Evolutionary conservation across 352 stramenopile genomes (phyloP).

Genomic region (Phytophthora pseudosyringae): DNA sequence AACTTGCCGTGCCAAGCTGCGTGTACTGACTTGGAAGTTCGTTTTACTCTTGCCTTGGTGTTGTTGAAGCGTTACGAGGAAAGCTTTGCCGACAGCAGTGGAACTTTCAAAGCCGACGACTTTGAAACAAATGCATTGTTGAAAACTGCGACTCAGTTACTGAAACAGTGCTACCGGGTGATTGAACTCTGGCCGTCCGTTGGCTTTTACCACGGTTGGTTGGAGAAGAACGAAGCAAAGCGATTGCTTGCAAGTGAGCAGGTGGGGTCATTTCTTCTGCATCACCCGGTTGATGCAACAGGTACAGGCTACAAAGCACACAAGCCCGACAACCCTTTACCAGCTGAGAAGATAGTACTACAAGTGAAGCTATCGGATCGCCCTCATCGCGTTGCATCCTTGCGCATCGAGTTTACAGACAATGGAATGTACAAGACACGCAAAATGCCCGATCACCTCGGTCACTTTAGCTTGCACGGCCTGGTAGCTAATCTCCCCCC

Average conservation of each 20-base stretch:
- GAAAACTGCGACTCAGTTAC: slow-evolving; percentile 22
- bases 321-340: neutral
- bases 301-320: neutral
- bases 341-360: slow-evolving; percentile 28
- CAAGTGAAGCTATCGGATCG: slow-evolving; percentile 53
- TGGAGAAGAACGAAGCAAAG: slow-evolving; percentile 41
- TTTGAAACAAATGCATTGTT: slow-evolving; percentile 21
- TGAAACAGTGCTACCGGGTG: slow-evolving; percentile 52
- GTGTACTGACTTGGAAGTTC: slow-evolving; percentile 47
- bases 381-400: slow-evolving; percentile 45
- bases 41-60: slow-evolving; percentile 41
- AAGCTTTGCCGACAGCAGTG: neutral
- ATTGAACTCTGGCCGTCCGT: slow-evolving; percentile 63
- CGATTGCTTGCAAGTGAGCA: slow-evolving; percentile 30
- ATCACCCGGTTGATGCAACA: slow-evolving; percentile 22
- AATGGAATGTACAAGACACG: slow-evolving; percentile 43
- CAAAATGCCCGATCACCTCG: slow-evolving; percentile 36
- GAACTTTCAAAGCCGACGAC: neutral
- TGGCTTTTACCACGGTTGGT: slow-evolving; percentile 57
- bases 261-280: slow-evolving; percentile 56
- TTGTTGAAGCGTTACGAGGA: slow-evolving; percentile 25
- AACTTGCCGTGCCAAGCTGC: slow-evolving; percentile 1
- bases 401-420: slow-evolving; percentile 44
- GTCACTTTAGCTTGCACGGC: slow-evolving; percentile 53
- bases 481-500: slow-evolving; percentile 47